These are phyloP conservation scores for Diaporthe eres DNA, from an alignment of 2,329 filamentous ascomycete species.

Conservation along the genomic window DNA sequence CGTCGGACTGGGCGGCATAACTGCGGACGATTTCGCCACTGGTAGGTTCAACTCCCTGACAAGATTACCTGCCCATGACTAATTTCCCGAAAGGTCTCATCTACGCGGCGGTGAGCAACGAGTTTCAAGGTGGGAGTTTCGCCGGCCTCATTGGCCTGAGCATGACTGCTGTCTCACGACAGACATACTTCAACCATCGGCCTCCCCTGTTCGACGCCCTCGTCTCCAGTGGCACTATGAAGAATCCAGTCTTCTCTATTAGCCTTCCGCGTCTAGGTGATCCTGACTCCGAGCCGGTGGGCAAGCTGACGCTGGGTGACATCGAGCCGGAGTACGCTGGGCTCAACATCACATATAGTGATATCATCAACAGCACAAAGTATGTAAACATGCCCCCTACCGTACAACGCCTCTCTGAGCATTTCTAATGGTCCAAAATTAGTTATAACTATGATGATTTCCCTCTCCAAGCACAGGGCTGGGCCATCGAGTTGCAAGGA, in stretches of 20 bases:
- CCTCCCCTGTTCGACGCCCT: constrained; percentile 1
- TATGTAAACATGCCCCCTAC: background rate
- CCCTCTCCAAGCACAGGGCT: constrained; percentile 15
- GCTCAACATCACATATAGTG: constrained; percentile 20
- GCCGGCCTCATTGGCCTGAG: constrained; percentile 8
- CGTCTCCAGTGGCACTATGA: background rate
- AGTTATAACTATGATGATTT: constrained; percentile 8
- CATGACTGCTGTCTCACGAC: constrained; percentile 13
- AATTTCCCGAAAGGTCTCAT: background rate
- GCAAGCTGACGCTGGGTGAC: constrained; percentile 6
- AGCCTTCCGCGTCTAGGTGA: constrained; percentile 9
- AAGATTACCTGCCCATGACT: fast-evolving
- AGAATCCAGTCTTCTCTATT: background rate
- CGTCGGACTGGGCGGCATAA: background rate
- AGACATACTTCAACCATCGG: constrained; percentile 15
- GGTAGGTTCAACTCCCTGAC: background rate
- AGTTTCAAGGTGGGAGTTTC: constrained; percentile 11
- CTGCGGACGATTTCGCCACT: background rate
- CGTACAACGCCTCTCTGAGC: fast-evolving
- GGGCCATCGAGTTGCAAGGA: constrained; percentile 19
- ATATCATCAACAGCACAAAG: constrained; percentile 28
- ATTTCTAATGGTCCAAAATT: background rate
- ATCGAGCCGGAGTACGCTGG: constrained; percentile 18
- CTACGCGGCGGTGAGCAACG: background rate
- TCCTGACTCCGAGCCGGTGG: background rate